Evolutionary conservation across 306 rosid species (phyloP).

Genomic region (Abrus precatorius): DNA sequence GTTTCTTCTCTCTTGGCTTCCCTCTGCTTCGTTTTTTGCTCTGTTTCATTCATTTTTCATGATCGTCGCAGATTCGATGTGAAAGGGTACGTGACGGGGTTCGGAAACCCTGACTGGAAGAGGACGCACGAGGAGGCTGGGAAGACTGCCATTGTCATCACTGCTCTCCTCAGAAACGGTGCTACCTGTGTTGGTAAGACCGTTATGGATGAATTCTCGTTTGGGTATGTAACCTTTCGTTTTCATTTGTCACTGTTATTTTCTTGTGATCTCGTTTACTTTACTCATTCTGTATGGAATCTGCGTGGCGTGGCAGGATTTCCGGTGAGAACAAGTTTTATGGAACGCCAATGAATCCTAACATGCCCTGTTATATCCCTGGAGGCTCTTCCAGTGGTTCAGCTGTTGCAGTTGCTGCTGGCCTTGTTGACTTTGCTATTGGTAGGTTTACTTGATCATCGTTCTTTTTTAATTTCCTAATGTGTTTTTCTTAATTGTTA

Average conservation of each 20-base stretch:
- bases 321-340: constrained; percentile 75
- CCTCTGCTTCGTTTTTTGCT: background rate
- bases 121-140: constrained; percentile 63
- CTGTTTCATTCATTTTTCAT: background rate
- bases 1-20: background rate
- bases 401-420: constrained; percentile 83
- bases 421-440: constrained; percentile 75
- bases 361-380: constrained; percentile 58
- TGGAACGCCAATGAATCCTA: constrained; percentile 80
- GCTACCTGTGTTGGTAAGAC: constrained; percentile 81
- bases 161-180: constrained; percentile 64
- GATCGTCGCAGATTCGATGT: constrained; percentile 64
- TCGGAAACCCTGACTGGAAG: constrained; percentile 81
- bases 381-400: constrained; percentile 86
- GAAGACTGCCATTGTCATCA: constrained; percentile 69
- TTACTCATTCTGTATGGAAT: background rate
- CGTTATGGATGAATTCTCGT: constrained; percentile 73
- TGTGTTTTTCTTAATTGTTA: background rate
- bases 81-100: constrained; percentile 76
- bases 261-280: constrained; percentile 12
- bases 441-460: constrained; percentile 53
- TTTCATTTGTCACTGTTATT: background rate
- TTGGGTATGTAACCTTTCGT: constrained; percentile 61
- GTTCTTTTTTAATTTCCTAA: background rate
- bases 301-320: constrained; percentile 50